Conservation (phyloP, 2,329 filamentous ascomycete species). For the Ophiostoma montium region DNA sequence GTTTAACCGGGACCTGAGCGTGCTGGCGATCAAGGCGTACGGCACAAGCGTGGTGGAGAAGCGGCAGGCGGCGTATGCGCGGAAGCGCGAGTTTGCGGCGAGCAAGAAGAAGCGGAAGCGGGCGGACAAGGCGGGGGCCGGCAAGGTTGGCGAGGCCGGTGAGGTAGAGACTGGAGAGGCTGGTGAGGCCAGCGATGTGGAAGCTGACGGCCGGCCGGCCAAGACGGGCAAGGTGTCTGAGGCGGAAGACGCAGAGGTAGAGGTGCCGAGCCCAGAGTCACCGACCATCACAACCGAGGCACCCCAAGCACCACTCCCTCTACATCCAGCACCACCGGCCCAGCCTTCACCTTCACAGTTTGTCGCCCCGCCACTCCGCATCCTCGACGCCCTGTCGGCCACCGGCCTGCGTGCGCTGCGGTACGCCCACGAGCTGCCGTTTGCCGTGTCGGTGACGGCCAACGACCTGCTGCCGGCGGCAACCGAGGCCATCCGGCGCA, state of each 20-base stretch:
- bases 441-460: conserved; percentile 66
- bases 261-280: neutral
- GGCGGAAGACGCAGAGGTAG: neutral
- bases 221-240: conserved; percentile 2
- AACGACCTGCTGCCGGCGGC: conserved; percentile 77
- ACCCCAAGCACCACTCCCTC: conserved; percentile 8
- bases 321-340: conserved; percentile 17
- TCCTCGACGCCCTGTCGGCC: conserved; percentile 87
- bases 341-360: no score
- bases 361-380: conserved; percentile 47
- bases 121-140: conserved; percentile 14
- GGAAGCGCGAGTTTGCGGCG: conserved; percentile 35
- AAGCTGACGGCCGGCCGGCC: conserved; percentile 3
- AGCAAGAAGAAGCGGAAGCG: conserved; percentile 28
- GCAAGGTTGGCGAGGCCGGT: neutral
- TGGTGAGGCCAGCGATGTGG: neutral
- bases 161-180: neutral
- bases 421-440: conserved; percentile 83
- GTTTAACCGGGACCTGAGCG: conserved; percentile 92
- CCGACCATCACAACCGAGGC: conserved; percentile 1
- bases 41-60: conserved; percentile 47
- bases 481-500: conserved; percentile 66
- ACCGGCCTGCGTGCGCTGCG: conserved; percentile 82
- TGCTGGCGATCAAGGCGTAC: conserved; percentile 82
- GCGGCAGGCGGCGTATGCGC: conserved; percentile 40